A percentile compares a stretch with the other conserved stretches of the same genome.
These are phyloP conservation scores for Clonostachys rosea DNA, from an alignment of 2,329 filamentous ascomycete species.

Conservation along the genomic window DNA sequence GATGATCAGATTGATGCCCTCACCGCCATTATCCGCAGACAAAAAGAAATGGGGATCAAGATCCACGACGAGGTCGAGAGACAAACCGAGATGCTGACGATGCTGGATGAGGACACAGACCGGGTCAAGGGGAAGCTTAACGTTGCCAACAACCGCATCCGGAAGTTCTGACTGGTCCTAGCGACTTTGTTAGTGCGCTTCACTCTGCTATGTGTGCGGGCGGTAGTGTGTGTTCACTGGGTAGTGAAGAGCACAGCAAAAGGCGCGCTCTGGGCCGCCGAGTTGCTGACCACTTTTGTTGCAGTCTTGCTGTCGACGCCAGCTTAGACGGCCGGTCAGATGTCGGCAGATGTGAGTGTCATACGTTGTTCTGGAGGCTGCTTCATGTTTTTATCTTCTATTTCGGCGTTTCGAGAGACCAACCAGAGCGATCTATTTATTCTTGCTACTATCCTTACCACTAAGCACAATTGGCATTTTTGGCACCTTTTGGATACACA, in stretches of 20 bases:
- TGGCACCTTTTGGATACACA: too few relatives aligned
- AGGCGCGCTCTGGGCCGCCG: conserved; percentile 7
- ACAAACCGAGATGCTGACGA: conserved; percentile 66
- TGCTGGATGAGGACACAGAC: conserved; percentile 62
- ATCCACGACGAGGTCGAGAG: conserved; percentile 70
- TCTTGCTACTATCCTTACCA: too few relatives aligned
- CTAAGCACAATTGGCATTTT: too few relatives aligned
- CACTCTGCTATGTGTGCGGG: conserved; percentile 17
- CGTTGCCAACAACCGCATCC: conserved; percentile 68
- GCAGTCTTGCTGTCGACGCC: neutral
- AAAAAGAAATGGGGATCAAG: conserved; percentile 73
- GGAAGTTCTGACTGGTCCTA: conserved; percentile 51
- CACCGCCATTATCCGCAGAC: conserved; percentile 62
- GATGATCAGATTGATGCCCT: conserved; percentile 68
- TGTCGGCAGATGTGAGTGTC: too few relatives aligned
- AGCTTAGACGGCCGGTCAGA: too few relatives aligned
- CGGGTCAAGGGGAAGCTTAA: conserved; percentile 64
- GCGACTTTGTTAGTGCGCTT: conserved; percentile 9
- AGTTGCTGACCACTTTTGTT: conserved; percentile 3
- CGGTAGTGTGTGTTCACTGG: conserved; percentile 23
- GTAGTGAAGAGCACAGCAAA: conserved; percentile 9
- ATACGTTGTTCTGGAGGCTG: too few relatives aligned
- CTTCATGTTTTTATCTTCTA: too few relatives aligned
- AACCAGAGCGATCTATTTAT: too few relatives aligned
- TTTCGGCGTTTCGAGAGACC: too few relatives aligned